Evolutionary conservation across 1,139 yeast species (phyloP).

Genomic region (Nematodospora anomalae): DNA sequence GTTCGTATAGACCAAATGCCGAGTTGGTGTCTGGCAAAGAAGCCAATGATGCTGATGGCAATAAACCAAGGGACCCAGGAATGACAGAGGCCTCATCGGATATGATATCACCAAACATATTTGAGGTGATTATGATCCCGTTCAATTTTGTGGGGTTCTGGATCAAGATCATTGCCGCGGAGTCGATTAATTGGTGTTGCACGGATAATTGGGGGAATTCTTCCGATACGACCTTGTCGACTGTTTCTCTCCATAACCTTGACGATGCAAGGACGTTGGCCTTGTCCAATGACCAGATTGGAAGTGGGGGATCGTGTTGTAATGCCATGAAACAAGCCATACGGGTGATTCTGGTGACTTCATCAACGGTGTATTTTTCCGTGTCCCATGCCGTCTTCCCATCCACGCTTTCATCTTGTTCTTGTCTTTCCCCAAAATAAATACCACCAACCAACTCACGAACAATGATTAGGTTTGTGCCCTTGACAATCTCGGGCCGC

Average conservation of each 20-base stretch:
- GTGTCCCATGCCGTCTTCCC: slow-evolving; percentile 80
- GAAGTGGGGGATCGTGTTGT: slow-evolving; percentile 89
- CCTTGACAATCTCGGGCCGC: slow-evolving; percentile 77
- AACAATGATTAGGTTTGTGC: slow-evolving; percentile 88
- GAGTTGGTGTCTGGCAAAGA: slow-evolving; percentile 90
- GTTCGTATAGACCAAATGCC: slow-evolving; percentile 96
- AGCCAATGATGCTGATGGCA: slow-evolving; percentile 95
- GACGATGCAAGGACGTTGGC: slow-evolving; percentile 97
- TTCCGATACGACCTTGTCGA: slow-evolving; percentile 73
- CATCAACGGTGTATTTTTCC: slow-evolving; percentile 85
- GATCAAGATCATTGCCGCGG: slow-evolving; percentile 96
- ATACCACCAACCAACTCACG: slow-evolving; percentile 98
- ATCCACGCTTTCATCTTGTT: slow-evolving; percentile 78
- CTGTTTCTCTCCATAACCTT: slow-evolving; percentile 93
- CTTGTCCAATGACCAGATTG: slow-evolving; percentile 94
- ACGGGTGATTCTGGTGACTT: slow-evolving; percentile 91
- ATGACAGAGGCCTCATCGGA: slow-evolving; percentile 97
- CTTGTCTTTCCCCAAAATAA: slow-evolving; percentile 92
- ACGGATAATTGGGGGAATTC: slow-evolving; percentile 88
- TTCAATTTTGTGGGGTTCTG: slow-evolving; percentile 87
- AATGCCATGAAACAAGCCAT: slow-evolving; percentile 98
- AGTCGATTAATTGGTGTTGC: slow-evolving; percentile 94
- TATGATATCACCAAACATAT: slow-evolving; percentile 98
- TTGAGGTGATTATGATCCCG: slow-evolving; percentile 88
- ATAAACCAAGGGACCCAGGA: slow-evolving; percentile 93